Percentiles rank a stretch among this genome's conserved stretches.
These are phyloP conservation scores for Pisolithus albus DNA, from an alignment of 768 basidiomycete species.

Conservation along the genomic window DNA sequence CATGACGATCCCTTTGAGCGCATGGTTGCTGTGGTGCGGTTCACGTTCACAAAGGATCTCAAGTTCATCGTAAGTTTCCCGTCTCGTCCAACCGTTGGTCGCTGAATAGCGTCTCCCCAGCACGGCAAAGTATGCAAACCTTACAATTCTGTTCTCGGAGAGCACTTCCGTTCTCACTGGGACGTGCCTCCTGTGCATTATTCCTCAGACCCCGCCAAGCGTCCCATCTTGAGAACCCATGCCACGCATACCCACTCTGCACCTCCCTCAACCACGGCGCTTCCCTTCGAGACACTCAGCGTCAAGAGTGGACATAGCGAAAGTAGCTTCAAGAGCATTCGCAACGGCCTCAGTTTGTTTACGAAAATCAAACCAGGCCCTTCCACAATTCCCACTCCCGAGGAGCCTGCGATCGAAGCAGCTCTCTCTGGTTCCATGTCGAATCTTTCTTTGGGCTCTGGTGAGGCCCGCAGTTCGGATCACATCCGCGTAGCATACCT, in stretches of 20 bases:
- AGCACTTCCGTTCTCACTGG: slow-evolving; percentile 88
- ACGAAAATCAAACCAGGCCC: slow-evolving; percentile 40
- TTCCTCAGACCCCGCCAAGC: slow-evolving; percentile 39
- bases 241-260: slow-evolving; percentile 24
- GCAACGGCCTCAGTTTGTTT: slow-evolving; percentile 49
- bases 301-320: slow-evolving; percentile 42
- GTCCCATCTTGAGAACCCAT: slow-evolving; percentile 41
- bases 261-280: slow-evolving; percentile 14
- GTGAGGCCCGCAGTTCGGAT: slow-evolving; percentile 29
- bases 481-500: slow-evolving; percentile 68
- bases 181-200: slow-evolving; percentile 61
- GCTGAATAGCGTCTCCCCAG: slow-evolving; percentile 32
- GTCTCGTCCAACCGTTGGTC: not conserved
- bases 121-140: slow-evolving; percentile 93
- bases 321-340: slow-evolving; percentile 53
- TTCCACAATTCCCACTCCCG: slow-evolving; percentile 38
- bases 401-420: slow-evolving; percentile 35
- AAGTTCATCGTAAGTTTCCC: slow-evolving; percentile 69
- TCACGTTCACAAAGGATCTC: slow-evolving; percentile 87
- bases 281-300: slow-evolving; percentile 44
- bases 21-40: slow-evolving; percentile 88
- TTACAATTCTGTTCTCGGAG: slow-evolving; percentile 81
- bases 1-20: slow-evolving; percentile 88
- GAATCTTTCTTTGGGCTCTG: slow-evolving; percentile 47
- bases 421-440: slow-evolving; percentile 49